phyloP scores from a whole-genome alignment of 2,329 filamentous ascomycete species.

The Fusarium concolor region DNA sequence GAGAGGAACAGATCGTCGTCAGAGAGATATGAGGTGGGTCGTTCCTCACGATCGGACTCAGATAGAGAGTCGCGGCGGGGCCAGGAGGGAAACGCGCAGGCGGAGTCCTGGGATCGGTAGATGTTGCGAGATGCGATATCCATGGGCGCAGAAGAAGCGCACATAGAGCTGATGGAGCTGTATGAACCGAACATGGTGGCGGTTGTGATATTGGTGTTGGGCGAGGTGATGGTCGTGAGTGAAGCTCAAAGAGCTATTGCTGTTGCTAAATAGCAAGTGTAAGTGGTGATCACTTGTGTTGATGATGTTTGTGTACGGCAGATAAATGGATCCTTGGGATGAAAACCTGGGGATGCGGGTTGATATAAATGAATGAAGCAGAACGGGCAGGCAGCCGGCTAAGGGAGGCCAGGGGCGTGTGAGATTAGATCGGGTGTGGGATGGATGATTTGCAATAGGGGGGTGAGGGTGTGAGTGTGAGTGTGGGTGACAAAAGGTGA shows the following conservation, averaged over 20 bases:
- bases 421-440: slow-evolving; percentile 32
- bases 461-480: slow-evolving; percentile 16
- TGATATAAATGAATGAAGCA: slow-evolving; percentile 46
- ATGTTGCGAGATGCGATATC: slow-evolving; percentile 57
- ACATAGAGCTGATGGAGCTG: slow-evolving; percentile 63
- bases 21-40: slow-evolving; percentile 68
- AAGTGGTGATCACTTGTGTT: slow-evolving; percentile 33
- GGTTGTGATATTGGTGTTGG: slow-evolving; percentile 37
- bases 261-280: slow-evolving; percentile 34
- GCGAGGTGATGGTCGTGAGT: slow-evolving; percentile 36
- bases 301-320: slow-evolving; percentile 35
- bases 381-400: slow-evolving; percentile 41
- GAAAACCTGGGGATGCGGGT: slow-evolving; percentile 44
- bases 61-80: slow-evolving; percentile 65
- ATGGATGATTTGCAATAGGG: slow-evolving; percentile 31
- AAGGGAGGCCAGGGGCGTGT: slow-evolving; percentile 42
- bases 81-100: slow-evolving; percentile 70
- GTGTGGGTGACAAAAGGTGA: no score
- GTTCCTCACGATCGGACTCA: slow-evolving; percentile 55
- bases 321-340: slow-evolving; percentile 32
- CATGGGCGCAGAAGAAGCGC: slow-evolving; percentile 57
- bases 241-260: slow-evolving; percentile 36
- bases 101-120: slow-evolving; percentile 56
- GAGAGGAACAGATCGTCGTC: slow-evolving; percentile 72
- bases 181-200: slow-evolving; percentile 62